Percentiles rank a stretch among this genome's conserved stretches.
Conservation (phyloP, 176 grass and related monocot genomes). For the barley (Hordeum vulgare) region DNA sequence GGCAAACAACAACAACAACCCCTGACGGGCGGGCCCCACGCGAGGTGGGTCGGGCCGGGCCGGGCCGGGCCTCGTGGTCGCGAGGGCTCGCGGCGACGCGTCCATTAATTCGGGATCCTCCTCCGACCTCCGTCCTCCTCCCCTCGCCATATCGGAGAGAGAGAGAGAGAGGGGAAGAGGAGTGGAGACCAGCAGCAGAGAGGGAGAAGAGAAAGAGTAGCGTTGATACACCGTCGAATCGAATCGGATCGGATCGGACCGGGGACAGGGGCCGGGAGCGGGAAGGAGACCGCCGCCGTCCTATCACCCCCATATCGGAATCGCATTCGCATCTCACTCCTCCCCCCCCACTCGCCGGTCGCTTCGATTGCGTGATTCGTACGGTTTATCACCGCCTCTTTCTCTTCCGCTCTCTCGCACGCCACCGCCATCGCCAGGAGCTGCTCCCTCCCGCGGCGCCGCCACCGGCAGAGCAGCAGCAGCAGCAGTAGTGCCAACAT, state of each 20-base stretch:
- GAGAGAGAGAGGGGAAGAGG: constrained; percentile 57
- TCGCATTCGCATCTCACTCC: constrained; percentile 26
- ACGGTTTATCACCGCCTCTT: constrained; percentile 90
- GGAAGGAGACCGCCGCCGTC: background rate
- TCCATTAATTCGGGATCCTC: constrained; percentile 13
- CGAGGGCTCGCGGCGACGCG: background rate
- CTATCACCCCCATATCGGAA: constrained; percentile 20
- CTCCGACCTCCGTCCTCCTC: background rate
- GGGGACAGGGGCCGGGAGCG: no score
- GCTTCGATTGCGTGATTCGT: constrained; percentile 74
- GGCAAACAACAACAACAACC: no score
- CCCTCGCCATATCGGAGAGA: background rate
- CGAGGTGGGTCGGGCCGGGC: no score
- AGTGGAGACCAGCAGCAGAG: no score
- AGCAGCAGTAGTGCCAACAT: constrained; percentile 32
- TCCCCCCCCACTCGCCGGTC: background rate
- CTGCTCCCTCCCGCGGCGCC: background rate
- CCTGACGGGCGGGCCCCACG: background rate
- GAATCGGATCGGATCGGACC: constrained; percentile 10
- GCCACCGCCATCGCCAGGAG: background rate
- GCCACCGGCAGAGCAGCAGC: background rate
- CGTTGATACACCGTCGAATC: constrained; percentile 97
- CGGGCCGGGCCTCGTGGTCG: no score
- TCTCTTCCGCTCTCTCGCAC: constrained; percentile 66
- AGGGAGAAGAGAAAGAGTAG: constrained; percentile 57